phyloP scores from a whole-genome alignment of 75 land plant genomes.

The Pinus albicaulis region DNA sequence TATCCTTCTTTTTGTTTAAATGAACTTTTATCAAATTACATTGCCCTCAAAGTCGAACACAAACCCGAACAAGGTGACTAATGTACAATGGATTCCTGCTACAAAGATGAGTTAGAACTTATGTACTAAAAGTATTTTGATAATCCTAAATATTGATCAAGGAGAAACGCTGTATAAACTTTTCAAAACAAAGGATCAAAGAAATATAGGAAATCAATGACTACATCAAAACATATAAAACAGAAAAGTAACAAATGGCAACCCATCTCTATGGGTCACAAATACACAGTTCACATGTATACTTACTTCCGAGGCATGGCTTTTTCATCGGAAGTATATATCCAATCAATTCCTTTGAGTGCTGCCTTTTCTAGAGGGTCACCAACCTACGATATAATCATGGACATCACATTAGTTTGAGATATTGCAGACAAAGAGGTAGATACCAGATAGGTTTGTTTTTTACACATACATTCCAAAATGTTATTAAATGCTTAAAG shows the following conservation, averaged over 20 bases:
- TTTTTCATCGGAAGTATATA: slow-evolving; percentile 96
- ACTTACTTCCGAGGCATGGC: slow-evolving; percentile 88
- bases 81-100: too few relatives aligned
- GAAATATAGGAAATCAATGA: not conserved
- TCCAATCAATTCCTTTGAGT: slow-evolving; percentile 95
- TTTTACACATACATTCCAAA: not conserved
- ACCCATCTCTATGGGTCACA: not conserved
- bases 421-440: not conserved
- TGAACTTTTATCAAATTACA: too few relatives aligned
- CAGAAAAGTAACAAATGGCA: not conserved
- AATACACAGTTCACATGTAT: not conserved
- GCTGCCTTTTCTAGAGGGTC: slow-evolving; percentile 99
- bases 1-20: too few relatives aligned
- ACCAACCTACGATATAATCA: slow-evolving; percentile 69
- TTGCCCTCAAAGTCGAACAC: too few relatives aligned
- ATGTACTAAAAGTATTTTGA: too few relatives aligned
- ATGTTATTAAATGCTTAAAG: not conserved
- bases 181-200: not conserved
- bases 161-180: too few relatives aligned
- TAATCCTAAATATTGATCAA: too few relatives aligned
- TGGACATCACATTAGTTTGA: not conserved
- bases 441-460: not conserved
- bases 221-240: not conserved
- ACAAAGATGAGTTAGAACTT: too few relatives aligned
- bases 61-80: too few relatives aligned